These are phyloP conservation scores for Leishmania gerbilli DNA, from an alignment of 208 protist genomes.

Conservation along the genomic window DNA sequence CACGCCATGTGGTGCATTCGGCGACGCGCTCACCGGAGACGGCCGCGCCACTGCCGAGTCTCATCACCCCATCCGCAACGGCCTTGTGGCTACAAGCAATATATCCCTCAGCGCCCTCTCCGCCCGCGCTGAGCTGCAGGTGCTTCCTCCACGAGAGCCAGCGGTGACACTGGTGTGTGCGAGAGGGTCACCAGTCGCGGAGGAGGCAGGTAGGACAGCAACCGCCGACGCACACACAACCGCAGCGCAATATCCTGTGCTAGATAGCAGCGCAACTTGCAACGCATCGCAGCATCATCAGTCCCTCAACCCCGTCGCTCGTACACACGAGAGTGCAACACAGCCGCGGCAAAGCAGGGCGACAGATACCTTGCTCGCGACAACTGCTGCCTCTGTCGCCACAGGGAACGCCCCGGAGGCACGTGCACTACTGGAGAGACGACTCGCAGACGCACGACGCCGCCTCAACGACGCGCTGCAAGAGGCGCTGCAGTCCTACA, in stretches of 20 bases:
- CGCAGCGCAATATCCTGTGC: not conserved
- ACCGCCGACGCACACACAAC: not conserved
- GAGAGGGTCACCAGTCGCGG: not conserved
- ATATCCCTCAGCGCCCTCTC: constrained; percentile 29
- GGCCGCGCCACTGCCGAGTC: not conserved
- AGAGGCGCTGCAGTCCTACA: constrained; percentile 18
- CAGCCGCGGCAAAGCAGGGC: not conserved
- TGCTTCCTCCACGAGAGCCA: not conserved
- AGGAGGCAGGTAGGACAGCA: not conserved
- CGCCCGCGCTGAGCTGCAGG: constrained; percentile 17
- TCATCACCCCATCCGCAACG: not conserved
- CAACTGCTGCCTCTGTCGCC: not conserved
- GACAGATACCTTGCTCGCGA: too few species aligned
- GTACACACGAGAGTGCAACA: not conserved
- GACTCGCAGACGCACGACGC: constrained; percentile 4
- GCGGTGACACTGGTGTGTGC: not conserved
- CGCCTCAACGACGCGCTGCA: constrained; percentile 13
- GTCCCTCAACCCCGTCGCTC: too few species aligned
- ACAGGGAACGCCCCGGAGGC: not conserved
- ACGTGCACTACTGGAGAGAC: not conserved
- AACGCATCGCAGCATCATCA: not conserved
- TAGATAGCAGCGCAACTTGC: not conserved
- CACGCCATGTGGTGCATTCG: not conserved
- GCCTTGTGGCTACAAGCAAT: constrained; percentile 9
- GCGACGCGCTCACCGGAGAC: not conserved